Percentiles rank a stretch among this genome's conserved stretches.
Conservation (phyloP, 768 basidiomycete genomes). For the Trichaptum fuscoviolaceum region DNA sequence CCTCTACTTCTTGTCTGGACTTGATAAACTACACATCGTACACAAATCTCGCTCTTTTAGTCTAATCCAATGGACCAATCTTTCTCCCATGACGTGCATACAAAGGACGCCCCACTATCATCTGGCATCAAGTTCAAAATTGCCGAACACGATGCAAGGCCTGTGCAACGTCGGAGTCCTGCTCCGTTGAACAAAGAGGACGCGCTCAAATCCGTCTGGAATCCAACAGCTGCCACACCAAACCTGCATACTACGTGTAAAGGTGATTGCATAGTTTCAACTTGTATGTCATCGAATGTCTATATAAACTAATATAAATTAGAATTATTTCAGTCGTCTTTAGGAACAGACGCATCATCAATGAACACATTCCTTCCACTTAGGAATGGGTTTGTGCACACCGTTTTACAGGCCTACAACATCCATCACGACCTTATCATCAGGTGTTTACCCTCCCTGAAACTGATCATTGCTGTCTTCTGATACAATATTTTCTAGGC, state of each 20-base stretch:
- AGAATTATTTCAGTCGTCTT: constrained; percentile 25
- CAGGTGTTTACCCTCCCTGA: constrained; percentile 15
- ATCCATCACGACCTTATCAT: constrained; percentile 34
- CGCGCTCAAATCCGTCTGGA: not conserved
- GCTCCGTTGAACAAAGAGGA: not conserved
- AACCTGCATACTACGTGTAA: not conserved
- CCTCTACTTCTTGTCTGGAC: too few species aligned
- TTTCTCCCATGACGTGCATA: not conserved
- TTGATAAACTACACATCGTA: not conserved
- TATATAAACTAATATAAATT: not conserved
- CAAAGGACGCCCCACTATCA: not conserved
- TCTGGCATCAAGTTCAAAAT: constrained; percentile 2
- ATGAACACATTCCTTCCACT: constrained; percentile 4
- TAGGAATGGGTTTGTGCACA: constrained; percentile 29
- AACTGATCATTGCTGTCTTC: not conserved
- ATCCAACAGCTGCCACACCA: too few species aligned
- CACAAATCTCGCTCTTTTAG: not conserved
- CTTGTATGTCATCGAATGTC: not conserved
- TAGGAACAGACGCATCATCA: constrained; percentile 6
- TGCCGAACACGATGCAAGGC: not conserved
- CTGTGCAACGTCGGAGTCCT: not conserved
- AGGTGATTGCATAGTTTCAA: not conserved
- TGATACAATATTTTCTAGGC: constrained; percentile 12
- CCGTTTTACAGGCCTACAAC: constrained; percentile 29
- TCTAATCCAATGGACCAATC: not conserved